Percentiles rank a stretch among this genome's conserved stretches.
These are phyloP conservation scores for Pseudonectria foliicola DNA, from an alignment of 2,329 filamentous ascomycete species.

Conservation along the genomic window DNA sequence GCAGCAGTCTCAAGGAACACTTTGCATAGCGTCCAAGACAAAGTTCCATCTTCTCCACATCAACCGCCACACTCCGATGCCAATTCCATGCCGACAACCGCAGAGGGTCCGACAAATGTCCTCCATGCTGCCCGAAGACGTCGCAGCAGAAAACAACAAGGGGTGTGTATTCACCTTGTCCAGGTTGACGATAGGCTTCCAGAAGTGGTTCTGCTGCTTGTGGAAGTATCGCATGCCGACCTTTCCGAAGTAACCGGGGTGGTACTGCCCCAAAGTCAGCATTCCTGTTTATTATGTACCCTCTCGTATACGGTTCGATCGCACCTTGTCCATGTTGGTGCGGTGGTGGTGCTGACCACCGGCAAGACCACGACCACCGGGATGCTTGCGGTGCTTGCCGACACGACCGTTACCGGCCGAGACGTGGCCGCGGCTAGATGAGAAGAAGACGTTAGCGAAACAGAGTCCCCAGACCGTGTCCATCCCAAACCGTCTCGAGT, in stretches of 20 bases:
- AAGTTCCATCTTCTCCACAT: too few relatives aligned
- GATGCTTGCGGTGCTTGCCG: slow-evolving; percentile 96
- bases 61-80: too few relatives aligned
- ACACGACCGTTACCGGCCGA: slow-evolving; percentile 97
- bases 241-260: slow-evolving; percentile 99
- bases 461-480: too few relatives aligned
- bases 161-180: slow-evolving; percentile 66
- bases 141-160: slow-evolving; percentile 4
- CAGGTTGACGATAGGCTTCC: slow-evolving; percentile 98
- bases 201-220: slow-evolving; percentile 91
- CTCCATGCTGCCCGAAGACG: neutral
- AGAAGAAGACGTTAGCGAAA: slow-evolving; percentile 15
- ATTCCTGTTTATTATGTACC: slow-evolving; percentile 7
- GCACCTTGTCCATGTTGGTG: slow-evolving; percentile 63
- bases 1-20: too few relatives aligned
- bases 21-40: too few relatives aligned
- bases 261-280: slow-evolving; percentile 56
- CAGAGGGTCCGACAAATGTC: neutral
- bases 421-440: slow-evolving; percentile 83
- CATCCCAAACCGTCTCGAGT: too few relatives aligned
- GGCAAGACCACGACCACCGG: slow-evolving; percentile 77
- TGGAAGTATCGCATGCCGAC: slow-evolving; percentile 96
- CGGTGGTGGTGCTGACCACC: slow-evolving; percentile 92
- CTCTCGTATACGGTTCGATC: slow-evolving; percentile 45
- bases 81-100: too few relatives aligned